Base-by-base conservation (phyloP, 495 filamentous ascomycete species). In the Talaromyces ruber region DNA sequence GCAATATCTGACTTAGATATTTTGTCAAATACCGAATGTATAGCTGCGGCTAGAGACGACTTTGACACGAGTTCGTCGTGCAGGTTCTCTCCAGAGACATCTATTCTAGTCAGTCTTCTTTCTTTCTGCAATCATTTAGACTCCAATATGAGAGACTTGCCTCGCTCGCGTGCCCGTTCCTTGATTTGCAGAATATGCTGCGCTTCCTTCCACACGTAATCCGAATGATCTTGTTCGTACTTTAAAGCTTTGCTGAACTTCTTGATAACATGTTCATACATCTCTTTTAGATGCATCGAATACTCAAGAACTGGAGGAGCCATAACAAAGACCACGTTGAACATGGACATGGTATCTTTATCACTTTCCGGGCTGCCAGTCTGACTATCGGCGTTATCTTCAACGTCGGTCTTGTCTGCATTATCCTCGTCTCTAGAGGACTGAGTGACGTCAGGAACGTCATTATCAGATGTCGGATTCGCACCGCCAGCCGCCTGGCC, bases 251-350 rank as follows among this genome's bases (percentile, higher is more conserved):
- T 92, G 61, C 90, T 88, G 63, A 96, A 87, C 70, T 93, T 93
- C 74, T 89, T 93, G 65, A 90, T 88, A 24, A 97, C 86, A 69
- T 96, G 86, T 59, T 91, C 82, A 68, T 93, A 96, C 69, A 97
- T 87, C 57, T 93, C 86, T 60, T 86, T 82, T 53, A 92, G 81
- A 22, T 91, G 79, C 56, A 86, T 76, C 53, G 88, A 87, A 66
- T 87, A 87, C 71, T 95, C 90, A 47, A 90, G 74, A 55, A 87
- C 81, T 39, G 89, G 88, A 3, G 90, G 88, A 67, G 90, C 87
- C 55, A 97, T 74, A 34, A 96, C 89, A 74, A 97, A 98, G 14
- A 97, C 91, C 34, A 97, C 84, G 74, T 98, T 92, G 71, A 98
- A 98, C 92, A 97, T 97, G 24, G 85, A 92, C 89, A 98, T 93